Evolutionary conservation across 805 yeast genomes (phyloP).

Genomic region (Ogataea dorogensis): DNA sequence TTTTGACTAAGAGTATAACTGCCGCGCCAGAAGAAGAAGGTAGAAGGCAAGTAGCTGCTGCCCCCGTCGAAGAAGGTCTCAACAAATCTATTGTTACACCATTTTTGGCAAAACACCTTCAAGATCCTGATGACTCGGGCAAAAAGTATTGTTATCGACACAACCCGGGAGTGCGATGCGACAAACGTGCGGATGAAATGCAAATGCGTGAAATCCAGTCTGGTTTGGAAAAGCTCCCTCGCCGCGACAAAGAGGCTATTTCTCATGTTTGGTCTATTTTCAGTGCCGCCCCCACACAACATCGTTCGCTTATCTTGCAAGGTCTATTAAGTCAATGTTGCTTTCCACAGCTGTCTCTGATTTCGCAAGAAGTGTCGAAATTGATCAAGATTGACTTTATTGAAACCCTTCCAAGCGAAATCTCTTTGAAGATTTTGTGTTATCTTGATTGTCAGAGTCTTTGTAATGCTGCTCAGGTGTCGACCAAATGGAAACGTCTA

Average conservation of each 20-base stretch:
- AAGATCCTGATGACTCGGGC: constrained; percentile 46
- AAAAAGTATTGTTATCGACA: constrained; percentile 87
- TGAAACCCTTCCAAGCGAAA: constrained; percentile 78
- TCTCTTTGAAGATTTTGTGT: constrained; percentile 79
- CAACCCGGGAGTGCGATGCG: constrained; percentile 81
- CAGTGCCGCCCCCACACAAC: constrained; percentile 66
- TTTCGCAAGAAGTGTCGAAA: constrained; percentile 74
- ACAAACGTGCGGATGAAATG: constrained; percentile 61
- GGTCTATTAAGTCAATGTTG: constrained; percentile 90
- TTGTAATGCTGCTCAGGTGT: constrained; percentile 91
- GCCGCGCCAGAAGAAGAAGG: constrained; percentile 4
- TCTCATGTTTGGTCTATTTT: constrained; percentile 83
- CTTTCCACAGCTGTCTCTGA: constrained; percentile 87
- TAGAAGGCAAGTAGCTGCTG: neutral
- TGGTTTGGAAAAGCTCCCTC: constrained; percentile 55
- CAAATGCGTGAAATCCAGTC: constrained; percentile 65
- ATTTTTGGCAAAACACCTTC: constrained; percentile 33
- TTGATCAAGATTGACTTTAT: constrained; percentile 88
- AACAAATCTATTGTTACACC: constrained; percentile 34
- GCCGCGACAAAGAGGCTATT: constrained; percentile 73
- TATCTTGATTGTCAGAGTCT: constrained; percentile 91
- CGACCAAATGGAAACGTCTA: constrained; percentile 77
- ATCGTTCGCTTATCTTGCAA: constrained; percentile 72
- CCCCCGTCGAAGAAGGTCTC: constrained; percentile 8
- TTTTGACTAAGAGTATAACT: constrained; percentile 17